A percentile compares a stretch with the other conserved stretches of the same genome.
Conservation (phyloP, 2,329 filamentous ascomycete genomes). For the Cladosporium sphaerospermum region DNA sequence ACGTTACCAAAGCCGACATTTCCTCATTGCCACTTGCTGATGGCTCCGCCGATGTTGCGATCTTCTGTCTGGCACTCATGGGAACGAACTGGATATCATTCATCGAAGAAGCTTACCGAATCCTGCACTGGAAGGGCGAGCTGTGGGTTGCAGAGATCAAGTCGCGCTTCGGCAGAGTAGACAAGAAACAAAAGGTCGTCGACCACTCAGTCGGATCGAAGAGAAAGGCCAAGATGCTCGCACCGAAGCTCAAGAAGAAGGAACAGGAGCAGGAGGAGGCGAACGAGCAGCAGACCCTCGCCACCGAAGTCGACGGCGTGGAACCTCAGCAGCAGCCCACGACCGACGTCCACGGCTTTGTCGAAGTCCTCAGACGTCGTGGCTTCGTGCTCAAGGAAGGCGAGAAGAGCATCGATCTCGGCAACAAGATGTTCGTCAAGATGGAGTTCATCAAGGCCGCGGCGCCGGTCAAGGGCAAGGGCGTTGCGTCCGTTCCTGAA, state of each 20-base stretch:
- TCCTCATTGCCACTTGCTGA: conserved; percentile 71
- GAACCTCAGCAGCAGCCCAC: conserved; percentile 59
- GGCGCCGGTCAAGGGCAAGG: conserved; percentile 68
- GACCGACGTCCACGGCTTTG: conserved; percentile 81
- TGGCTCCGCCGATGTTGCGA: conserved; percentile 72
- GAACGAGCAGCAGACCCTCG: conserved; percentile 56
- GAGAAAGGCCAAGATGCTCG: conserved; percentile 37
- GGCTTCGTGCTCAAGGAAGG: conserved; percentile 77
- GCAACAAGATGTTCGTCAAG: conserved; percentile 97
- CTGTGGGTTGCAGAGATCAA: conserved; percentile 98
- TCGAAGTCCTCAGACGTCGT: conserved; percentile 70
- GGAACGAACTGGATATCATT: conserved; percentile 98
- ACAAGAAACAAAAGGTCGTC: conserved; percentile 45
- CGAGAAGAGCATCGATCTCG: conserved; percentile 63
- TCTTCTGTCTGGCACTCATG: conserved; percentile 97
- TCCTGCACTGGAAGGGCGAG: conserved; percentile 90
- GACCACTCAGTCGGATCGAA: conserved; percentile 67
- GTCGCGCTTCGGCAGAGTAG: conserved; percentile 68
- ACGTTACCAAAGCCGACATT: conserved; percentile 86
- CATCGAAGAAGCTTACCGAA: conserved; percentile 87
- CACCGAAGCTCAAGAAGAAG: conserved; percentile 36
- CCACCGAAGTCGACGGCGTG: conserved; percentile 59
- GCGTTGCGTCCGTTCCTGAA: conserved; percentile 41
- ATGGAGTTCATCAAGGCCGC: conserved; percentile 91
- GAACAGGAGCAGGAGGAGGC: conserved; percentile 48